Percentiles rank a stretch among this genome's conserved stretches.
These are phyloP conservation scores for Aegilops sharonensis DNA, from an alignment of 176 grass and related monocot genomes.

Conservation along the genomic window DNA sequence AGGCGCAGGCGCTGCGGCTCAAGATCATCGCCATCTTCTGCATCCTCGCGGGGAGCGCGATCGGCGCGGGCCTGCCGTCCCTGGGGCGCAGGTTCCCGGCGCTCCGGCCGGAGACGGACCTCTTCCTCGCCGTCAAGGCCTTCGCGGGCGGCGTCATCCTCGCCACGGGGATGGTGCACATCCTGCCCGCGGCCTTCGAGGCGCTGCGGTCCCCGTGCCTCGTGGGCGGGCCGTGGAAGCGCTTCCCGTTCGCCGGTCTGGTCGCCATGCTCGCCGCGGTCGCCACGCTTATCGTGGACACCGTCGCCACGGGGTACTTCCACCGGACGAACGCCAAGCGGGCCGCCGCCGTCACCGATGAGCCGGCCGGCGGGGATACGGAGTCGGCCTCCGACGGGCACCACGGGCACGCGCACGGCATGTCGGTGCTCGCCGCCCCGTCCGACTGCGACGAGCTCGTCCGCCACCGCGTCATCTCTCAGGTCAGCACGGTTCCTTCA, in stretches of 20 bases:
- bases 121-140: slow-evolving; percentile 60
- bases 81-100: slow-evolving; percentile 47
- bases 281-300: slow-evolving; percentile 58
- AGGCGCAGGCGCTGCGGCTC: slow-evolving; percentile 43
- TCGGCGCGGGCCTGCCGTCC: slow-evolving; percentile 34
- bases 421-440: neutral
- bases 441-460: slow-evolving; percentile 33
- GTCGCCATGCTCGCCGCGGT: slow-evolving; percentile 63
- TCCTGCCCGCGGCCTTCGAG: slow-evolving; percentile 63
- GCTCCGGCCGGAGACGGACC: slow-evolving; percentile 44
- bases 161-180: slow-evolving; percentile 65
- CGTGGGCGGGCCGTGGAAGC: slow-evolving; percentile 27
- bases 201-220: slow-evolving; percentile 57
- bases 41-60: slow-evolving; percentile 53
- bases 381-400: slow-evolving; percentile 4
- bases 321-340: slow-evolving; percentile 20
- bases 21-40: slow-evolving; percentile 60
- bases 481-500: slow-evolving; percentile 25
- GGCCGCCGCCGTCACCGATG: slow-evolving; percentile 26
- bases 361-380: neutral
- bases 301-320: slow-evolving; percentile 70
- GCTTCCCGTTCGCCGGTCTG: slow-evolving; percentile 54
- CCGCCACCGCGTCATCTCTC: slow-evolving; percentile 63
- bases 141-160: slow-evolving; percentile 77
- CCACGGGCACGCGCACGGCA: slow-evolving; percentile 45